Base-by-base conservation (phyloP, 257 asterid species). In the Lantana camara region DNA sequence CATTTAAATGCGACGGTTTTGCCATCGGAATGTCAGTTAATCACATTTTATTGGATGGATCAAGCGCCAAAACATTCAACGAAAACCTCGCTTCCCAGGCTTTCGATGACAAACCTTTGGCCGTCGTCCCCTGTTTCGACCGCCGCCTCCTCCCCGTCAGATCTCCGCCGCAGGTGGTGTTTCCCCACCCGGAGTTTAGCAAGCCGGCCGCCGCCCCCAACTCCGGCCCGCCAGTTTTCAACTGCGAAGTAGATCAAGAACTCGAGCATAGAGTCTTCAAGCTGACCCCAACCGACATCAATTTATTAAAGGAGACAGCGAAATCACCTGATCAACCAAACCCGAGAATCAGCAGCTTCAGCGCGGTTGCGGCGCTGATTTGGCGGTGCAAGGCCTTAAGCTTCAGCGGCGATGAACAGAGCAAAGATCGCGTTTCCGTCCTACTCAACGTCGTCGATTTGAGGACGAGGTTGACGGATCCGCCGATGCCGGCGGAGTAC, bases 321-420 rank as follows among this genome's bases (percentile, higher is more conserved):
- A 61, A 48, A 46, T 5, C 41, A 14, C 9, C 22, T 4, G n/a
- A 1, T 4, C 49, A 15, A 15, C 7, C 0, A 37, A 17, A 4
- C 75, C 49, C 9, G 16, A 74, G 57, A n/a, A 67, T 87, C 27
- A 75, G 86, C 17, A 71, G 86, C 62, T 76, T 82, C 7, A 79
- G 58, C 6, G 94, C 63, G 9, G 73, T 67, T 11, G 74, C 80
- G 7, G 78, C 94, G 0, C 79, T 79, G 3, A 73, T 90, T 2
- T 89, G 95, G 95, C 74, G 79, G 23, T 86, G 95, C 84, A 89
- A 87, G 17, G 95, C 95, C 4, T 14, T 87, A n/a, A n/a, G n/a
- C n/a, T 19, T 80, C 97, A 0, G 35, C 0, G 62, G 14, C 3
- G 51, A 7, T 0, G 64, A 35, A 0, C 3, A 16, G 32, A 46